Evolutionary conservation across 345 rosid genomes (phyloP).

Genomic region (Odontarrhena argentea): DNA sequence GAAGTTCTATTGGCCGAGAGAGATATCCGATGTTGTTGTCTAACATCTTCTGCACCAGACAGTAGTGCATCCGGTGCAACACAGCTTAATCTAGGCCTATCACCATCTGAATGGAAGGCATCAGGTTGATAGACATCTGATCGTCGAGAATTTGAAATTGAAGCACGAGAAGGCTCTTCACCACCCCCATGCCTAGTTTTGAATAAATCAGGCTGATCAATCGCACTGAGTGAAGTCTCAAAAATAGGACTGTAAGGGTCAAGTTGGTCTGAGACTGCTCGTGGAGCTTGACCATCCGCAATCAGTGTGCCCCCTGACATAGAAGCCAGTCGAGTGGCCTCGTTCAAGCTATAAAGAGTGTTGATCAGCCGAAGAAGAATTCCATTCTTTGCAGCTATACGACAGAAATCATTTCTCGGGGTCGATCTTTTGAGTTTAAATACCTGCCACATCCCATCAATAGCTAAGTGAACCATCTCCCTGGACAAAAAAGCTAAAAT

Average conservation of each 20-base stretch:
- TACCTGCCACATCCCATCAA: conserved; percentile 99
- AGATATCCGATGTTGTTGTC: conserved; percentile 52
- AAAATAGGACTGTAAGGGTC: conserved; percentile 64
- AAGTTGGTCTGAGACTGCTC: conserved; percentile 73
- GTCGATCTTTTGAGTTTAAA: conserved; percentile 94
- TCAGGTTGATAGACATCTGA: conserved; percentile 61
- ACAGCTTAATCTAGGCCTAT: conserved; percentile 64
- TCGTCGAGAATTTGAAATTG: conserved; percentile 68
- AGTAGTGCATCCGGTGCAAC: conserved; percentile 44
- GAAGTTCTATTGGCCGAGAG: conserved; percentile 60
- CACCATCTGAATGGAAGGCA: conserved; percentile 53
- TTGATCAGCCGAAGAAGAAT: conserved; percentile 83
- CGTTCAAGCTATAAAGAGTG: conserved; percentile 95
- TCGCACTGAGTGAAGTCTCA: conserved; percentile 50
- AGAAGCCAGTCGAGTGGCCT: conserved; percentile 84
- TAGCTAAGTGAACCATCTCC: conserved; percentile 99
- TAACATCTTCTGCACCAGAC: conserved; percentile 42
- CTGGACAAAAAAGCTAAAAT: conserved; percentile 51
- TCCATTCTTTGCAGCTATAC: conserved; percentile 93
- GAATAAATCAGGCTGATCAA: conserved; percentile 59
- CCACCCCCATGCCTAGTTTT: conserved; percentile 61
- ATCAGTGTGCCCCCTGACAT: conserved; percentile 61
- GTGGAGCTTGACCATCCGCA: conserved; percentile 61
- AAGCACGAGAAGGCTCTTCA: conserved; percentile 72
- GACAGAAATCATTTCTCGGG: conserved; percentile 92